Conservation (phyloP, 805 yeast genomes). For the Yarrowia bubula region DNA sequence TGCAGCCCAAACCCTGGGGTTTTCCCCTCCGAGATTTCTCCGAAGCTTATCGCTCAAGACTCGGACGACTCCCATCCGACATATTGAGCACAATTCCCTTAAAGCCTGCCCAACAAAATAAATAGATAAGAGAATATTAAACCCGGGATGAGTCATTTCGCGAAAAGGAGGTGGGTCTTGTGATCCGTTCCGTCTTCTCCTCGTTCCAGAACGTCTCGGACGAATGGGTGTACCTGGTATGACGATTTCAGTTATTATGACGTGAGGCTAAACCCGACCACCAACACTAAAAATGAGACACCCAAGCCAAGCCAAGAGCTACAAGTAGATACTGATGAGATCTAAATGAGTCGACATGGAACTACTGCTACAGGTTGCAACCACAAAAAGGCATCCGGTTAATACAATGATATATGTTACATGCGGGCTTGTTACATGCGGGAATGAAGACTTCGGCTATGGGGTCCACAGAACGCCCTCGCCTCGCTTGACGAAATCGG, state of each 20-base stretch:
- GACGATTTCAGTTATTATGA: not conserved
- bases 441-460: not conserved
- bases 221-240: not conserved
- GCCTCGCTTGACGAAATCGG: slow-evolving; percentile 20
- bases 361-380: not conserved
- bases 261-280: not conserved
- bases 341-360: not conserved
- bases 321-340: no score
- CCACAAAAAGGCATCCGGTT: not conserved
- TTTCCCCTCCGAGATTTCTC: slow-evolving; percentile 5
- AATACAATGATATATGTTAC: not conserved
- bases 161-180: not conserved
- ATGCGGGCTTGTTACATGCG: not conserved
- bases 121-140: not conserved
- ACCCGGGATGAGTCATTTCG: not conserved
- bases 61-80: not conserved
- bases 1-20: not conserved
- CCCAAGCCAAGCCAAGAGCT: no score
- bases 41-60: slow-evolving; percentile 18
- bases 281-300: no score
- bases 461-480: slow-evolving; percentile 25
- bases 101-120: slow-evolving; percentile 1
- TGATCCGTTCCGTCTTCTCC: not conserved
- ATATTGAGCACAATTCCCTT: slow-evolving; percentile 11
- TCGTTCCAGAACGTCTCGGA: not conserved